phyloP scores from a whole-genome alignment of 345 rosid genomes.

The Sonneratia caseolaris region DNA sequence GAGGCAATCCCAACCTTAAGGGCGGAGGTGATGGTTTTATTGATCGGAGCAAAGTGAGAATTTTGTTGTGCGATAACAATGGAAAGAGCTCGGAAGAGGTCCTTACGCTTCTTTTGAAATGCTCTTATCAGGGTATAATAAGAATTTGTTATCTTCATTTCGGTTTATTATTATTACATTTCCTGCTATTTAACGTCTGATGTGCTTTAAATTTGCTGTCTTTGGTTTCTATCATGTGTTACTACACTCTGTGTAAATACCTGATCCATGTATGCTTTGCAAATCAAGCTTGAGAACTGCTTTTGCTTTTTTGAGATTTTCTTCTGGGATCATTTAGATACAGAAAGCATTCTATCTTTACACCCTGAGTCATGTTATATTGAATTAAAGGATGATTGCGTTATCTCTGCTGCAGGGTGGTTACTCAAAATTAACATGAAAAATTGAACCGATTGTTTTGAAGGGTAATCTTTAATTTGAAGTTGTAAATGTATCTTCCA shows the following conservation, averaged over 20 bases:
- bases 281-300: neutral
- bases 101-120: constrained; percentile 63
- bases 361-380: neutral
- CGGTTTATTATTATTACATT: neutral
- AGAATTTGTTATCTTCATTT: constrained; percentile 2
- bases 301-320: neutral
- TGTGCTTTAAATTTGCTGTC: neutral
- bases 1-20: constrained; percentile 17
- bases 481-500: neutral
- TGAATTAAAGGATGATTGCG: neutral
- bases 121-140: constrained; percentile 83
- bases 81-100: constrained; percentile 63
- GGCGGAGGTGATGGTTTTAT: constrained; percentile 70
- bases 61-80: constrained; percentile 89
- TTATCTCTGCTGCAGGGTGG: neutral
- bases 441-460: neutral
- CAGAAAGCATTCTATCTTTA: neutral
- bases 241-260: neutral
- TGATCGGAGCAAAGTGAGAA: constrained; percentile 96
- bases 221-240: neutral
- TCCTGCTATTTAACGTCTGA: neutral
- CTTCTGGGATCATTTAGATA: neutral
- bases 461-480: neutral
- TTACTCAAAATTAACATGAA: neutral
- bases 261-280: neutral